Base-by-base conservation (phyloP, 345 rosid genomes). In the Acer saccharum region DNA sequence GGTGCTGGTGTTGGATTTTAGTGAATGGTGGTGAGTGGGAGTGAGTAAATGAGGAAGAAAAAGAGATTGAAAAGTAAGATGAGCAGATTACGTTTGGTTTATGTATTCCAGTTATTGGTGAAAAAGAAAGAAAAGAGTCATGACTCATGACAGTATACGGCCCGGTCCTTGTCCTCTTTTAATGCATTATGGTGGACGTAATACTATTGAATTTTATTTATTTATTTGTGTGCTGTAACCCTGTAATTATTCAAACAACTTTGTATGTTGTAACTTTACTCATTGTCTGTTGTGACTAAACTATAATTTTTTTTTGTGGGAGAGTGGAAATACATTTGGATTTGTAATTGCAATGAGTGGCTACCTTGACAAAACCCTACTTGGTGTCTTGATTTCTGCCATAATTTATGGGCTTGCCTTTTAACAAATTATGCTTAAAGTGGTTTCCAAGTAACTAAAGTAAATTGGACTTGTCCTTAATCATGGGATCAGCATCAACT, bases 311-410 rank as follows among this genome's bases (percentile, higher is more conserved):
- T n/a, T 73, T 35, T 35, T 35, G 39, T 5, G 39, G 65, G 50
- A 39, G 18, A 66, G 65, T 66, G n/a, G 57, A 68, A 23, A 65
- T 41, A 20, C 4, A 57, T 65, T 43, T 54, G 50, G 44, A 17
- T 39, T 29, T 6, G 67, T 65, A 61, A 46, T 65, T 62, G 32
- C 68, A 60, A 44, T 20, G 21, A 50, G 21, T 50, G 39, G 14
- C 12, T 18, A 60, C 2, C 3, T 11, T 7, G 25, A 18, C 12
- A n/a, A 60, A 60, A 60, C 4, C 4, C 6, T 5, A 8, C 11
- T 43, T 2, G 46, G 44, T 70, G 50, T 55, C 84, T 74, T 64
- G 70, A 78, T 78, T 69, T 68, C 61, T 9, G 78, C 72, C 84
- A 73, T 78, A 43, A 81, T 78, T 78, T 64, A 65, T 64, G 81